Evolutionary conservation across 2,329 filamentous ascomycete species (phyloP).

Genomic region (Phyllosticta capitalensis): DNA sequence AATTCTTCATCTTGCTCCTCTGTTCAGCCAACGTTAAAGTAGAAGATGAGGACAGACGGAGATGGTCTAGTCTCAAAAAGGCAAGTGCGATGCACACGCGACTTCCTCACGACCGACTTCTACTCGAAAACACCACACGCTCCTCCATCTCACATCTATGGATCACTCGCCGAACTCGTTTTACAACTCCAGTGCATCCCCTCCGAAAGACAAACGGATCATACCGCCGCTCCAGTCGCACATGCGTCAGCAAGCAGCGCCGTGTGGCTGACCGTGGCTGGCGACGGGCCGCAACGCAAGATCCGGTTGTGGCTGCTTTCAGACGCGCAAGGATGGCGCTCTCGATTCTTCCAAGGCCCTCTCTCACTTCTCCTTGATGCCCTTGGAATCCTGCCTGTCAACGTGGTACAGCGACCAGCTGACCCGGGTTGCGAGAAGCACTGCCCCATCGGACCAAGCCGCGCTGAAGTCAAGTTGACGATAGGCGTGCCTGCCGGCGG

Average conservation of each 20-base stretch:
- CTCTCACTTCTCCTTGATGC: not conserved
- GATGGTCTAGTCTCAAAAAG: not conserved
- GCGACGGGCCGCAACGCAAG: not conserved
- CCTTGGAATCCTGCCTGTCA: not conserved
- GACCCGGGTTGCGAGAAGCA: not conserved
- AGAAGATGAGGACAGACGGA: not conserved
- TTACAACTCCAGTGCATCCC: not conserved
- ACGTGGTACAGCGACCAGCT: not conserved
- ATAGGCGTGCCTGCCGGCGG: too few relatives aligned
- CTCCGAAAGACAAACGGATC: not conserved
- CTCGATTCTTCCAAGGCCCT: not conserved
- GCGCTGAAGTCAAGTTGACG: not conserved
- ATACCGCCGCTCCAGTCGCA: not conserved
- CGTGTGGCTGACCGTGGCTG: not conserved
- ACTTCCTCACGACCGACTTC: not conserved
- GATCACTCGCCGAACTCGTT: not conserved
- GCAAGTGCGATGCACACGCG: not conserved
- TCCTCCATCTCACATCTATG: too few relatives aligned
- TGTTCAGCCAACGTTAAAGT: too few relatives aligned
- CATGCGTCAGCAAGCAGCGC: not conserved
- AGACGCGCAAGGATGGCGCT: not conserved
- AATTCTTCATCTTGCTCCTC: too few relatives aligned
- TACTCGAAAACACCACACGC: not conserved
- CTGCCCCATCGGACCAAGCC: not conserved
- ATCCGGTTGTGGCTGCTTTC: not conserved